Percentiles rank a stretch among this genome's conserved stretches.
phyloP scores from a whole-genome alignment of 192 early-diverging fungal species.

The Phycomyces nitens region DNA sequence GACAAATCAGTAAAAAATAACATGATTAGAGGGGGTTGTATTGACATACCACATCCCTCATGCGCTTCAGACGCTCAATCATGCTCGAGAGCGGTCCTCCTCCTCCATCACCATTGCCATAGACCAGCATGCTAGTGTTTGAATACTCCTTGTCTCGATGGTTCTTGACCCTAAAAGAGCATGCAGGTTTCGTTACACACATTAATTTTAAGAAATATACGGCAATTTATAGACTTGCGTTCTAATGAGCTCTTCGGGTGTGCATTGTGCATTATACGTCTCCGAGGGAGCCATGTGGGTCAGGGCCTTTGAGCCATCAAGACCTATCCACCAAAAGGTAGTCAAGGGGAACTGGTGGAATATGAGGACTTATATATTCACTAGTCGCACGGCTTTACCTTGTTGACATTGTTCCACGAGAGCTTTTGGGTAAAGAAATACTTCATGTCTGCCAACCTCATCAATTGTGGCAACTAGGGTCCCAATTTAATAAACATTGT shows the following conservation, averaged over 20 bases:
- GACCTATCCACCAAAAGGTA: constrained; percentile 90
- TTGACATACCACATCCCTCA: constrained; percentile 61
- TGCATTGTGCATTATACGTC: constrained; percentile 61
- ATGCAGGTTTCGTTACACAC: no score
- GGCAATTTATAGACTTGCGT: constrained; percentile 17
- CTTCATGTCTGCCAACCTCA: constrained; percentile 67
- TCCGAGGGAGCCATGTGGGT: constrained; percentile 91
- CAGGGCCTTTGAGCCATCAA: constrained; percentile 80
- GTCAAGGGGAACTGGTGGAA: constrained; percentile 89
- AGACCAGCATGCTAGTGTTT: constrained; percentile 85
- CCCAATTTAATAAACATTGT: neutral
- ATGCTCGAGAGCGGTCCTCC: constrained; percentile 82
- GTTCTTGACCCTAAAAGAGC: constrained; percentile 63
- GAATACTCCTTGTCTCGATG: constrained; percentile 86
- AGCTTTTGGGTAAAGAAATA: constrained; percentile 99
- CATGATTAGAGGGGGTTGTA: neutral
- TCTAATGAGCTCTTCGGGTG: constrained; percentile 27
- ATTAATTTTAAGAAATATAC: neutral
- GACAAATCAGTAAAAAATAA: neutral
- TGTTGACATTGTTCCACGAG: constrained; percentile 99
- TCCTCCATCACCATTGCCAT: constrained; percentile 96
- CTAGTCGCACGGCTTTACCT: no score
- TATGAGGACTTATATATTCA: no score
- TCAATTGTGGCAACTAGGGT: constrained; percentile 77
- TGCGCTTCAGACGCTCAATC: constrained; percentile 77